Evolutionary conservation across 257 asterid species (phyloP).

Genomic region (Fraxinus anomala): DNA sequence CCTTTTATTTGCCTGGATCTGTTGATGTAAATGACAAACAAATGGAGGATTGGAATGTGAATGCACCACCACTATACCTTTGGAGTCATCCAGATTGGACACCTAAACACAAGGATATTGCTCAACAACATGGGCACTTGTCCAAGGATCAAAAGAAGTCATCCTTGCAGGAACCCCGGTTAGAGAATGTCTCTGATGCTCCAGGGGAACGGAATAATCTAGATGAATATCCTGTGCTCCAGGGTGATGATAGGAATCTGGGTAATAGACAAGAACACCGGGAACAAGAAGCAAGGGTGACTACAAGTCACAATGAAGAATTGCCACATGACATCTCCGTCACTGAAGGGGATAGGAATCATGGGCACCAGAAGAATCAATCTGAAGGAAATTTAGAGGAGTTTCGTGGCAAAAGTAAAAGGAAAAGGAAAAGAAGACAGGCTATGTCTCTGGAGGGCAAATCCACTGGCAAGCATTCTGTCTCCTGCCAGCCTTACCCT

Average conservation of each 20-base stretch:
- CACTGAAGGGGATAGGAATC: slow-evolving; percentile 31
- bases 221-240: slow-evolving; percentile 19
- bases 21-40: slow-evolving; percentile 66
- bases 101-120: slow-evolving; percentile 61
- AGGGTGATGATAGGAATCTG: slow-evolving; percentile 26
- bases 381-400: slow-evolving; percentile 20
- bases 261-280: slow-evolving; percentile 29
- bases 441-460: slow-evolving; percentile 20
- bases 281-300: slow-evolving; percentile 29
- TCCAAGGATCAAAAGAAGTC: slow-evolving; percentile 31
- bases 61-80: slow-evolving; percentile 68
- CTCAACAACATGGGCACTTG: slow-evolving; percentile 57
- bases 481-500: slow-evolving; percentile 28
- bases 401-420: slow-evolving; percentile 26
- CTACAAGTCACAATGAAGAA: slow-evolving; percentile 28
- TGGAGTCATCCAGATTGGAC: slow-evolving; percentile 86
- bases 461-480: slow-evolving; percentile 27
- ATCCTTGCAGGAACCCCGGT: slow-evolving; percentile 23
- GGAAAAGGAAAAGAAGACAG: slow-evolving; percentile 24
- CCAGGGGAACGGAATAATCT: slow-evolving; percentile 23
- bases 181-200: slow-evolving; percentile 21
- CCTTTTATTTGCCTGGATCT: slow-evolving; percentile 92
- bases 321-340: slow-evolving; percentile 18
- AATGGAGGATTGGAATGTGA: slow-evolving; percentile 81
- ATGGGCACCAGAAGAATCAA: slow-evolving; percentile 23